Evolutionary conservation across 768 basidiomycete genomes (phyloP), one percentile per base, ranked within the genome.

Genomic region (Mycena vitilis): DNA sequence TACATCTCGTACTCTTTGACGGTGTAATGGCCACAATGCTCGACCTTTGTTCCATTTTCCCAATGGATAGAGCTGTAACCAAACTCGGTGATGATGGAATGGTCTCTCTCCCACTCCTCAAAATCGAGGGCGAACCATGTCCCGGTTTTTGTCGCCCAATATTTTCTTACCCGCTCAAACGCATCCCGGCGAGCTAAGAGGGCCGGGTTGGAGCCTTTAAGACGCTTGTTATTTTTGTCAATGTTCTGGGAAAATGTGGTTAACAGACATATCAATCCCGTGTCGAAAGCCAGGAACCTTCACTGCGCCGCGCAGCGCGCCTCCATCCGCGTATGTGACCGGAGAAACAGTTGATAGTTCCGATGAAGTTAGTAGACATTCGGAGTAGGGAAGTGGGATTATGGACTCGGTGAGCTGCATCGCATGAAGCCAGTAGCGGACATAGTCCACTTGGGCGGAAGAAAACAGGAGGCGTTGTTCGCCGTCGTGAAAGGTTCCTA

Each of bases 381-480:
- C 89, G 5, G 90, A 91, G 73, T 91, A 90, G 1, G 95, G 94
- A 30, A 96, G 79, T 20, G 93, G 89, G 48, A 95, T 86, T 51
- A 84, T 82, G 20, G 83, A 76, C 63, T 86, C 81, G 0, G 92
- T 93, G 71, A 94, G 81, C 65, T 84, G 80, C 85, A 91, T 89
- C 1, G 89, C 88, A 74, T 93, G 87, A 59, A 95, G 84, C 91
- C 91, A 96, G 77, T 95, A 95, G 59, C 93, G 84, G 22, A 92
- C 78, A 78, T 95, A 96, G 76, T 96, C 94, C 70, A 95, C 86
- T 79, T 96, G 94, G 8, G 88, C 89, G 18, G 91, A 93, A 30
- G 95, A 92, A 75, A 93, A 94, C 57, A 95, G 80, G 34, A 95
- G 84, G n/a, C 94, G 88, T 8, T 88, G 85, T 78, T 95, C 91